Percentiles rank a stretch among this genome's conserved stretches.
Conservation (phyloP, 1,284 basidiomycete genomes). For the Moesziomyces parantarcticus region DNA sequence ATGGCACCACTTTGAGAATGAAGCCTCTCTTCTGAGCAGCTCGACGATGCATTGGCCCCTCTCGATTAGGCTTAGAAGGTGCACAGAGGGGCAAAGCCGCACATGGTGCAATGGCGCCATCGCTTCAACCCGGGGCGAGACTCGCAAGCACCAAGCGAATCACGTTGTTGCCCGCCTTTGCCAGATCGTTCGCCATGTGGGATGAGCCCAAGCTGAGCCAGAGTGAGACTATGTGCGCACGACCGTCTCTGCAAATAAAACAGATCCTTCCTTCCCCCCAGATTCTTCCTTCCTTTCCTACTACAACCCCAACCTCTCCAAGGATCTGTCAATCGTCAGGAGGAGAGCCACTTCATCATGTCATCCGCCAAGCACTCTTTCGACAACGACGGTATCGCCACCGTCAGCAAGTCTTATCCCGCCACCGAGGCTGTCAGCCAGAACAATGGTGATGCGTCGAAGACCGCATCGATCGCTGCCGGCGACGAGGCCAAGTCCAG, state of each 20-base stretch:
- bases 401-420: slow-evolving; percentile 32
- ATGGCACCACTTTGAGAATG: too few relatives aligned
- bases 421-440: neutral
- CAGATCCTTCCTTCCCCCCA: neutral
- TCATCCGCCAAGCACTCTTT: slow-evolving; percentile 35
- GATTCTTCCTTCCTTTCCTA: neutral
- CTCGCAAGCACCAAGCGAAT: slow-evolving; percentile 5
- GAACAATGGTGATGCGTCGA: slow-evolving; percentile 20
- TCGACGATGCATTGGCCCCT: too few relatives aligned
- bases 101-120: slow-evolving; percentile 5
- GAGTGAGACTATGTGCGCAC: too few relatives aligned
- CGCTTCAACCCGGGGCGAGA: neutral
- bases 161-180: neutral
- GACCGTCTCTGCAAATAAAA: slow-evolving; percentile 9
- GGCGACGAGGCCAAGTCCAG: slow-evolving; percentile 23
- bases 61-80: too few relatives aligned
- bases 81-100: too few relatives aligned
- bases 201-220: neutral
- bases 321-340: slow-evolving; percentile 34
- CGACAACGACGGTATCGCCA: slow-evolving; percentile 37
- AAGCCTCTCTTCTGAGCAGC: too few relatives aligned
- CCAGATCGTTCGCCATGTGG: neutral
- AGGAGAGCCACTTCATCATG: slow-evolving; percentile 30
- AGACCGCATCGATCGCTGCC: slow-evolving; percentile 17
- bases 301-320: slow-evolving; percentile 8